phyloP scores from a whole-genome alignment of 2,329 filamentous ascomycete species.

The Colletotrichum truncatum region DNA sequence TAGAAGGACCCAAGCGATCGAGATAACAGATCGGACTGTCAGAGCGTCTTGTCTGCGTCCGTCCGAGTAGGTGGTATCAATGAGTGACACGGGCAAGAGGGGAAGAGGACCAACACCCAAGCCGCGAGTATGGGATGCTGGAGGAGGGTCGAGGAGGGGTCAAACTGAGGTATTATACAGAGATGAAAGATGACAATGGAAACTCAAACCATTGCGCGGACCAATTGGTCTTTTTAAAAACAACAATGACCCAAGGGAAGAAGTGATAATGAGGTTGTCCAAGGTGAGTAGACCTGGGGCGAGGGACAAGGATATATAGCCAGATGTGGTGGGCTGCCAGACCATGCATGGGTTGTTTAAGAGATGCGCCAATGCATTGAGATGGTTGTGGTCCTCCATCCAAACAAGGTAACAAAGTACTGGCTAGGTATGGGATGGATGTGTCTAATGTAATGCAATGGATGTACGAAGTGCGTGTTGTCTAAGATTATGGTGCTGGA shows the following conservation, averaged over 20 bases:
- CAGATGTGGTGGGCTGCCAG: conserved; percentile 32
- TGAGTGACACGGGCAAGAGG: conserved; percentile 30
- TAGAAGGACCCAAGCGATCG: conserved; percentile 27
- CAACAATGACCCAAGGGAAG: conserved; percentile 40
- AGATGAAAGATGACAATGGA: conserved; percentile 26
- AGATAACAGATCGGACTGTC: conserved; percentile 10
- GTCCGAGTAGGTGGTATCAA: conserved; percentile 21
- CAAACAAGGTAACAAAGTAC: conserved; percentile 27
- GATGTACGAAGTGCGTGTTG: conserved; percentile 16
- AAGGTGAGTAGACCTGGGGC: conserved; percentile 44
- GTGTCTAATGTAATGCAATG: conserved; percentile 24
- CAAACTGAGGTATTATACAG: conserved; percentile 40
- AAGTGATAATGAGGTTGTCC: conserved; percentile 33
- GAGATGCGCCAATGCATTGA: conserved; percentile 31
- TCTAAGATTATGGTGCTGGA: conserved; percentile 27
- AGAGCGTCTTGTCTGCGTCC: conserved; percentile 24
- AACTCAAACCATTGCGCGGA: conserved; percentile 49
- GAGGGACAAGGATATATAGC: conserved; percentile 59
- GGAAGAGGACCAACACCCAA: conserved; percentile 27
- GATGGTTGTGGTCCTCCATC: conserved; percentile 23
- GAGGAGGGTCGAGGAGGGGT: conserved; percentile 32
- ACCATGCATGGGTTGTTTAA: conserved; percentile 20
- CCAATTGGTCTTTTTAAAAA: conserved; percentile 42
- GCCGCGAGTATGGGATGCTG: conserved; percentile 28
- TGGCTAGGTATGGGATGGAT: conserved; percentile 11